Conservation (phyloP, 441 rosid species). For the Iberis amara region DNA sequence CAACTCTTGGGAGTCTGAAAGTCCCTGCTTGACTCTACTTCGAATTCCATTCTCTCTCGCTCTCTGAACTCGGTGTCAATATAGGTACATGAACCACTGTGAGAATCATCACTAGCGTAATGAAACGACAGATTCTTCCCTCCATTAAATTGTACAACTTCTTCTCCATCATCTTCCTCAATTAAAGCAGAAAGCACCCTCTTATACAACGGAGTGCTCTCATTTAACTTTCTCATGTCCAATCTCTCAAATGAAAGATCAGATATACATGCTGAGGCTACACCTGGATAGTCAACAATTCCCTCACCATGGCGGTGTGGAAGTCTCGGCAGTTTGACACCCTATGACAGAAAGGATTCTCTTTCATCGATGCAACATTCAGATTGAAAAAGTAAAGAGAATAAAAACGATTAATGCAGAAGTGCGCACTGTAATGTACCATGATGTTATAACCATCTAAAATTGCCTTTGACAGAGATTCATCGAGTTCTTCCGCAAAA, state of each 20-base stretch:
- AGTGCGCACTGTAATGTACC: constrained; percentile 36
- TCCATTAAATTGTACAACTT: constrained; percentile 41
- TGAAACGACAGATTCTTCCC: constrained; percentile 62
- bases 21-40: constrained; percentile 58
- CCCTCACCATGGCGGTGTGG: constrained; percentile 40
- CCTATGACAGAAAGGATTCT: constrained; percentile 35
- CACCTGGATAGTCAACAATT: constrained; percentile 30
- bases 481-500: constrained; percentile 62
- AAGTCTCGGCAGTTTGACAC: constrained; percentile 40
- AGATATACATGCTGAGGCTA: constrained; percentile 38
- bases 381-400: not conserved
- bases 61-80: constrained; percentile 63
- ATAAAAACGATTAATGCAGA: constrained; percentile 10
- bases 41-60: constrained; percentile 72
- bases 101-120: constrained; percentile 77
- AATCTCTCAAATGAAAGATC: constrained; percentile 42
- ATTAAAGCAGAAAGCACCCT: constrained; percentile 91
- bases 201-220: constrained; percentile 67
- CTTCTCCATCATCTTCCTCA: constrained; percentile 84
- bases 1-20: constrained; percentile 55
- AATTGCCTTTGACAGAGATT: constrained; percentile 53
- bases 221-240: constrained; percentile 48
- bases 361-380: constrained; percentile 20
- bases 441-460: constrained; percentile 38
- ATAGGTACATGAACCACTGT: constrained; percentile 67